These are phyloP conservation scores for Pleurotus cornucopiae DNA, from an alignment of 768 basidiomycete species.

Conservation along the genomic window DNA sequence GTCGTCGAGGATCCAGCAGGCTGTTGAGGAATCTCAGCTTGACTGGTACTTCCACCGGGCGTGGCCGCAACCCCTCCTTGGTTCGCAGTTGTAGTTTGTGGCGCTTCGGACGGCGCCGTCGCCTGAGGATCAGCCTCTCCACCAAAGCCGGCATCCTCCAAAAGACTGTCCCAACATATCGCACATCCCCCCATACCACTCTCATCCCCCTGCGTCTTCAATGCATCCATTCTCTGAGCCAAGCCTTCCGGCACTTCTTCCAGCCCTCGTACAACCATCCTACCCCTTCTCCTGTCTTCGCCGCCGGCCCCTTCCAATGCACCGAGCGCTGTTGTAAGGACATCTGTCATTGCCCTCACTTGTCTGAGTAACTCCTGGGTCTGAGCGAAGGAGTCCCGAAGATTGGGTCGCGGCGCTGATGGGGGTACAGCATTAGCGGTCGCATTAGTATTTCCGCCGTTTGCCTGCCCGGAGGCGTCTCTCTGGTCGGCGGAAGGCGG, in stretches of 20 bases:
- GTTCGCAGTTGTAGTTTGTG: not conserved
- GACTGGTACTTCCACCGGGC: constrained; percentile 3
- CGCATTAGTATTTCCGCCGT: not conserved
- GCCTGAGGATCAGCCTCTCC: constrained; percentile 15
- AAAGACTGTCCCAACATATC: constrained; percentile 70
- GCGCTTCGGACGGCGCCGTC: constrained; percentile 12
- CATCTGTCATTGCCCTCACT: not conserved
- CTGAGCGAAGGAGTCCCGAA: not conserved
- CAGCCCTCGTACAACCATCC: constrained; percentile 55
- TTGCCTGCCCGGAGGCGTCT: not conserved
- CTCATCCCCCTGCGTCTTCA: constrained; percentile 17
- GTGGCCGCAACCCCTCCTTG: too few relatives aligned
- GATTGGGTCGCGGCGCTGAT: not conserved
- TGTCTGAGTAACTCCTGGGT: not conserved
- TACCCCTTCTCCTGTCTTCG: constrained; percentile 68
- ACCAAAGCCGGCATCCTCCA: constrained; percentile 34
- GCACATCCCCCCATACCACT: constrained; percentile 49
- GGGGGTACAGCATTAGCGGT: not conserved
- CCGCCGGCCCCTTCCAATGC: not conserved
- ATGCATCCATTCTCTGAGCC: constrained; percentile 51
- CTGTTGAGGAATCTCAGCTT: not conserved
- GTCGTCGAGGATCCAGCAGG: constrained; percentile 9
- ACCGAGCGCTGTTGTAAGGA: constrained; percentile 2
- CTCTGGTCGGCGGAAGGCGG: not conserved
- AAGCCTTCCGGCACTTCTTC: constrained; percentile 66